Evolutionary conservation across 805 yeast species (phyloP), one percentile per base, ranked within the genome.

Genomic region (Suhomyces prunicola): DNA sequence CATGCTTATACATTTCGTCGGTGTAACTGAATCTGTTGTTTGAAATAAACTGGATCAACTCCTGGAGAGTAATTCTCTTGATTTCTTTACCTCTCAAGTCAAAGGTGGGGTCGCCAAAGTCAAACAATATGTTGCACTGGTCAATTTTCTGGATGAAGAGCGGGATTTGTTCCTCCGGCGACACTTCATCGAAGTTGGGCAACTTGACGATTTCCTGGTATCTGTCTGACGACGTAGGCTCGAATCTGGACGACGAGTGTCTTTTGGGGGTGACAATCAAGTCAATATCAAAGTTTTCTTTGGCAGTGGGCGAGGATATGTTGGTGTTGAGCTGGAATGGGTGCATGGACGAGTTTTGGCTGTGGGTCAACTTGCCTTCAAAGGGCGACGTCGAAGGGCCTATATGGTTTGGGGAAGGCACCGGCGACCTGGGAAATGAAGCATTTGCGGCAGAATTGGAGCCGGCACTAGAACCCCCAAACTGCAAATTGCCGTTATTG

Each of bases 111-210:
- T 94, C 98, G 63, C 83, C 83, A 67, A 94, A 94, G 74, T 94
- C 97, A 75, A 93, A 94, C 75, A 94, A 84, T 24, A 91, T 86
- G 68, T 90, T 90, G 76, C 98, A 93, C 72, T 94, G 99, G 63
- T 91, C 96, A 49, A 93, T 85, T 66, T 94, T 94, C 61, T 87
- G 87, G 50, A 91, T 73, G 64, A 94, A 94, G 56, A 94, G 78
- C 26, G 85, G 87, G 49, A 86, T 82, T 57, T 87, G 86, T 65
- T 90, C 93, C 57, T 85, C 90, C 19, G 90, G 87, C 26, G 76
- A 74, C 19, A 92, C 96, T 62, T 92, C 97, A 59, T 90, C 92
- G 66, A 93, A 91, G 51, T 82, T 78, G 13, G 97, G 97, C 56
- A 93, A 81, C 68, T 86, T 87, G 57, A 86, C 73, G 80, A 86